Evolutionary conservation across 148 eudicot species (phyloP).

Genomic region (Simmondsia chinensis): DNA sequence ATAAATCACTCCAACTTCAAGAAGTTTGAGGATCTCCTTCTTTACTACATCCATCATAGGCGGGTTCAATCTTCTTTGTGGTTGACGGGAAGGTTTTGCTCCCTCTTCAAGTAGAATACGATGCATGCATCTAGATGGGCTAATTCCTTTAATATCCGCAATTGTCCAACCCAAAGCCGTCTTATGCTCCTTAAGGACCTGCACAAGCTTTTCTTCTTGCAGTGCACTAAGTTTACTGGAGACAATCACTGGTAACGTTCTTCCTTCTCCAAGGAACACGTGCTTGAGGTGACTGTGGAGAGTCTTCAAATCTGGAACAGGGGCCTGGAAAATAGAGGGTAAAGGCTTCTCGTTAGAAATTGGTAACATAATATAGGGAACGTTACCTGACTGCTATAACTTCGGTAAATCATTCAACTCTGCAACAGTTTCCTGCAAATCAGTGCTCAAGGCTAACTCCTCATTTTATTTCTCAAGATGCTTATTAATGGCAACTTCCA

Average conservation of each 20-base stretch:
- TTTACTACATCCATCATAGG: conserved; percentile 15
- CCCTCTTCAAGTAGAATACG: conserved; percentile 6
- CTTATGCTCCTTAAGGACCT: conserved; percentile 9
- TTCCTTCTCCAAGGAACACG: conserved; percentile 6
- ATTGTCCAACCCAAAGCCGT: conserved; percentile 9
- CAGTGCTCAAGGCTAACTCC: no score
- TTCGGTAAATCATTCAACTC: no score
- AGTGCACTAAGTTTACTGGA: not conserved
- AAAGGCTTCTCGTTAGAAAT: conserved; percentile 1
- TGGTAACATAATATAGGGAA: no score
- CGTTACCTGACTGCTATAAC: no score
- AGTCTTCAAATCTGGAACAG: not conserved
- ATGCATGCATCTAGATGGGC: conserved; percentile 9
- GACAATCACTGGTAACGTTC: conserved; percentile 5
- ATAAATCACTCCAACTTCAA: conserved; percentile 9
- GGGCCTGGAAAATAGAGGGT: conserved; percentile 3
- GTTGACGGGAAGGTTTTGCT: conserved; percentile 4
- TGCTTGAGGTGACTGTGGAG: conserved; percentile 5
- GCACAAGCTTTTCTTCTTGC: conserved; percentile 4
- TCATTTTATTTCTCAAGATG: not conserved
- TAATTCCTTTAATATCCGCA: conserved; percentile 9
- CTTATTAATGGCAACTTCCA: not conserved
- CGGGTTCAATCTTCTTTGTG: conserved; percentile 5
- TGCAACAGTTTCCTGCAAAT: no score
- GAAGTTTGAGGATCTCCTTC: conserved; percentile 2